Conservation (phyloP, 1,284 basidiomycete genomes). For the Boletus mariae region DNA sequence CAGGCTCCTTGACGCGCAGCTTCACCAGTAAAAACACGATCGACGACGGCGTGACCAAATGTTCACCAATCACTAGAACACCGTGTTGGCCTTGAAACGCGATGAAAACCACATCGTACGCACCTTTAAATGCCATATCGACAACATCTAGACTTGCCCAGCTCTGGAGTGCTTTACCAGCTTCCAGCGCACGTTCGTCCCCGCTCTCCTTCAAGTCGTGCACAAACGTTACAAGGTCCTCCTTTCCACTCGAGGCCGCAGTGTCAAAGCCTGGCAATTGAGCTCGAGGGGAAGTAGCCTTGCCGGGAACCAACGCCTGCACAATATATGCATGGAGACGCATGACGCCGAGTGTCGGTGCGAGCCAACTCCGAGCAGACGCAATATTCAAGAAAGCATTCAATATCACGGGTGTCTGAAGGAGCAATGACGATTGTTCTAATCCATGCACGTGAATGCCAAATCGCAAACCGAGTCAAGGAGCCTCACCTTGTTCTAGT, state of each 20-base stretch:
- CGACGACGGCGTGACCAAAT: constrained; percentile 82
- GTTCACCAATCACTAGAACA: constrained; percentile 82
- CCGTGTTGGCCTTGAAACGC: constrained; percentile 1
- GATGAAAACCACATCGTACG: constrained; percentile 16
- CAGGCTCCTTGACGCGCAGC: constrained; percentile 59
- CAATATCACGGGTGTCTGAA: constrained; percentile 72
- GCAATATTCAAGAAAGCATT: constrained; percentile 83
- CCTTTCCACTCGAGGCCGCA: constrained; percentile 37
- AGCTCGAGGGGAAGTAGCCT: constrained; percentile 41
- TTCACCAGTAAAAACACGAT: constrained; percentile 89
- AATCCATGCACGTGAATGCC: constrained; percentile 9
- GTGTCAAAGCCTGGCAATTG: constrained; percentile 75
- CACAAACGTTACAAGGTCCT: constrained; percentile 22
- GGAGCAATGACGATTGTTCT: constrained; percentile 70
- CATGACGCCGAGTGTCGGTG: constrained; percentile 76
- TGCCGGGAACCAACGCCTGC: constrained; percentile 77
- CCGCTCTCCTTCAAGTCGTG: constrained; percentile 17
- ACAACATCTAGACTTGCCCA: constrained; percentile 85
- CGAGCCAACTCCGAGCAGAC: constrained; percentile 89
- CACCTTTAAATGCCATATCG: constrained; percentile 86
- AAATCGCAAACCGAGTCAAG: neutral
- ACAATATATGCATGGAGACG: constrained; percentile 81
- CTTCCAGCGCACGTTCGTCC: constrained; percentile 40
- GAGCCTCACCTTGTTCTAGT: constrained; percentile 58
- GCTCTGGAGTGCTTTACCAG: constrained; percentile 64